phyloP scores from a whole-genome alignment of 805 yeast species.

The Nakazawaea ernobii region DNA sequence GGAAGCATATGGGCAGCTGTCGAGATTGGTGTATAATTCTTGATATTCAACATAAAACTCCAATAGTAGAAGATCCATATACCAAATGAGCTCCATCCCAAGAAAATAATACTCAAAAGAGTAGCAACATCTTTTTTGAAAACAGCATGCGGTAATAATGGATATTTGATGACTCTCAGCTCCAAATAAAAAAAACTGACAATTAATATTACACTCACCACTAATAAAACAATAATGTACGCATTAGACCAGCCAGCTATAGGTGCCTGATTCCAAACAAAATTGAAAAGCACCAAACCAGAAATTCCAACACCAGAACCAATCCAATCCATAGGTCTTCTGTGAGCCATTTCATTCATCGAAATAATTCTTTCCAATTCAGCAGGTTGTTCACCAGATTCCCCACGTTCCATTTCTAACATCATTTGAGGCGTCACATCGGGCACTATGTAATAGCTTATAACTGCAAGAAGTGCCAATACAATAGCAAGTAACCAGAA shows the following conservation, averaged over 20 bases:
- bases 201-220: slow-evolving; percentile 41
- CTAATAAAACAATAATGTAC: slow-evolving; percentile 51
- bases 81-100: slow-evolving; percentile 80
- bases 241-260: slow-evolving; percentile 59
- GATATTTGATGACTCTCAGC: slow-evolving; percentile 34
- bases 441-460: slow-evolving; percentile 35
- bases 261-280: slow-evolving; percentile 75
- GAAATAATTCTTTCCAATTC: background rate
- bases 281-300: slow-evolving; percentile 59
- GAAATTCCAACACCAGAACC: slow-evolving; percentile 55
- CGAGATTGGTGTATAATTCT: slow-evolving; percentile 41
- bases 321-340: slow-evolving; percentile 35
- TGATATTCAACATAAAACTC: slow-evolving; percentile 43
- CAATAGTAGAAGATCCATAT: slow-evolving; percentile 64
- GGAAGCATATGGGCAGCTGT: slow-evolving; percentile 42
- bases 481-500: slow-evolving; percentile 43
- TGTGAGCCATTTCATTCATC: background rate
- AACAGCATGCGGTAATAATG: slow-evolving; percentile 48
- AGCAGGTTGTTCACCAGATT: background rate
- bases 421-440: slow-evolving; percentile 5
- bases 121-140: slow-evolving; percentile 40
- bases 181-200: slow-evolving; percentile 45
- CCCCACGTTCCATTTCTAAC: background rate
- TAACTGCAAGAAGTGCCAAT: slow-evolving; percentile 24
- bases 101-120: slow-evolving; percentile 43